These are phyloP conservation scores for Cronartium quercuum DNA, from an alignment of 1,284 basidiomycete genomes.

Conservation along the genomic window DNA sequence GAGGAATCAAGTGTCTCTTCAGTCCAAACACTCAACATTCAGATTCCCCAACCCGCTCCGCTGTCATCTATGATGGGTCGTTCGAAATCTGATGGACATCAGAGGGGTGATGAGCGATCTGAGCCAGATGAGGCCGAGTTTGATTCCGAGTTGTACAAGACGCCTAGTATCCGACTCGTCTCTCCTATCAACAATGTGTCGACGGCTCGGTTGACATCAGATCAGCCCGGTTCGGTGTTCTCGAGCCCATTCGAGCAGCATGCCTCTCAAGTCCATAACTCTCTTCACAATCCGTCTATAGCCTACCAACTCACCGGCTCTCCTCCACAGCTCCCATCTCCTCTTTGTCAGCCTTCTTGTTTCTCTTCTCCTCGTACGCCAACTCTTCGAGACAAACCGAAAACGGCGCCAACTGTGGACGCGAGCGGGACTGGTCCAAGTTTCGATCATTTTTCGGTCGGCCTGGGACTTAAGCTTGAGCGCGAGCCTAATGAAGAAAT, in stretches of 20 bases:
- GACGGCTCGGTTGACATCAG: neutral
- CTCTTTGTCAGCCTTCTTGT: neutral
- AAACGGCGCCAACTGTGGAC: neutral
- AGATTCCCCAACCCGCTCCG: neutral
- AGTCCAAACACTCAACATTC: neutral
- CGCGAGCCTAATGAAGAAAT: neutral
- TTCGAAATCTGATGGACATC: neutral
- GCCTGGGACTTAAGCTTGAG: neutral
- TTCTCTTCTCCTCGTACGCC: neutral
- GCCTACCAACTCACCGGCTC: neutral
- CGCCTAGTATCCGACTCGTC: conserved; percentile 1
- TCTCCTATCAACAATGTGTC: neutral
- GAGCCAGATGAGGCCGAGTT: neutral
- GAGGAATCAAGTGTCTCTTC: neutral
- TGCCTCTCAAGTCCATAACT: too few species aligned
- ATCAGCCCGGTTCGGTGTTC: too few species aligned
- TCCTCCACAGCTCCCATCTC: neutral
- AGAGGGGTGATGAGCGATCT: too few species aligned
- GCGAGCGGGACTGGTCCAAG: neutral
- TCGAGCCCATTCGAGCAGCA: too few species aligned
- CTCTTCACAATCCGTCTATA: too few species aligned
- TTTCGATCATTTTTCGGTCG: neutral
- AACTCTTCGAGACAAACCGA: neutral
- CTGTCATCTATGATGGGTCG: neutral
- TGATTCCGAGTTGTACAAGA: neutral